These are phyloP conservation scores for Ophiostoma populinum DNA, from an alignment of 2,329 filamentous ascomycete genomes.

Conservation along the genomic window DNA sequence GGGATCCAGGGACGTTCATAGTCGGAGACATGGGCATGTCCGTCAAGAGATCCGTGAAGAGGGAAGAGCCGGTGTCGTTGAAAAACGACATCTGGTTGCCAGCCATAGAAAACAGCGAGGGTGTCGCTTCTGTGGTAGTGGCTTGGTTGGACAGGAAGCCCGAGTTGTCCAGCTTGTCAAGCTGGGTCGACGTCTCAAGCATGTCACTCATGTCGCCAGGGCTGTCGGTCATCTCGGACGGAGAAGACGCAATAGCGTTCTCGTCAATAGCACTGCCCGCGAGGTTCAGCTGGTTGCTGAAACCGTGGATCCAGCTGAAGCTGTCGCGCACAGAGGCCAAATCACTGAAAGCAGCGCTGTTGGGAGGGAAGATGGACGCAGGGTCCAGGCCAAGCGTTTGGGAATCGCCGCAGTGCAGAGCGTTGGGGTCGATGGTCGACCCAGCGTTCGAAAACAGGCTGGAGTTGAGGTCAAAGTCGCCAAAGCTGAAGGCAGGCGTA, in stretches of 20 bases:
- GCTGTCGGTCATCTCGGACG: slow-evolving; percentile 85
- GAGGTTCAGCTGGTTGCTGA: slow-evolving; percentile 64
- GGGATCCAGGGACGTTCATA: too few relatives aligned
- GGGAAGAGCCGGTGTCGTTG: too few relatives aligned
- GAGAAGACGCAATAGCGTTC: slow-evolving; percentile 76
- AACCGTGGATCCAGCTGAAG: slow-evolving; percentile 68
- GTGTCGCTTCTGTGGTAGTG: too few relatives aligned
- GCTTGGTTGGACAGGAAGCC: slow-evolving; percentile 55
- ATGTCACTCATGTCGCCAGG: slow-evolving; percentile 84
- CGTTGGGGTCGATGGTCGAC: slow-evolving; percentile 52
- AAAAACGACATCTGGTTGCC: too few relatives aligned
- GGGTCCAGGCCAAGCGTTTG: slow-evolving; percentile 46
- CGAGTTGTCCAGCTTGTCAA: slow-evolving; percentile 54
- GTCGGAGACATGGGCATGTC: too few relatives aligned
- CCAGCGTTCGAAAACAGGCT: too few relatives aligned
- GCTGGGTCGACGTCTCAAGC: slow-evolving; percentile 62
- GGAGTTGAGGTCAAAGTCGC: too few relatives aligned
- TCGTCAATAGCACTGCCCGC: slow-evolving; percentile 42
- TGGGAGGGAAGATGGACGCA: slow-evolving; percentile 21
- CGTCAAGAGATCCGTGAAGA: too few relatives aligned
- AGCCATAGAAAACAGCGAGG: too few relatives aligned
- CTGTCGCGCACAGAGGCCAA: slow-evolving; percentile 36
- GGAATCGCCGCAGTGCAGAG: slow-evolving; percentile 64
- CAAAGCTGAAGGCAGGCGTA: too few relatives aligned
- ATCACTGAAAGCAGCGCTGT: slow-evolving; percentile 15